Evolutionary conservation across 306 rosid species (phyloP), one percentile per base, ranked within the genome.

Genomic region (Pterocarpus macrocarpus): DNA sequence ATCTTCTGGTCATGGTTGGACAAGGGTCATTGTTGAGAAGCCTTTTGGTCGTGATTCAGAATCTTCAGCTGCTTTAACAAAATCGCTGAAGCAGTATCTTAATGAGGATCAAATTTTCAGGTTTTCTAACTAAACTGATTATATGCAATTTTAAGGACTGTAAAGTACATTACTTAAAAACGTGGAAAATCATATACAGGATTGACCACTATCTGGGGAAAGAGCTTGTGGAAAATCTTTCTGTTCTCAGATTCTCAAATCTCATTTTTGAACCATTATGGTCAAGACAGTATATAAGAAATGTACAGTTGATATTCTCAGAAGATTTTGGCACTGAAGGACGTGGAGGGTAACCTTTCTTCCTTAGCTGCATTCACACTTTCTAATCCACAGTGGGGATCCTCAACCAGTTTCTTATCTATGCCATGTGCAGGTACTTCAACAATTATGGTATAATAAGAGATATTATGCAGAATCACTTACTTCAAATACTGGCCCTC

Each of bases 241-340:
- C 98, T 4, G 97, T 94, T 79, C 98, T 94, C 50, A 94, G 98
- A 64, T 94, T 94, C 82, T 94, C 98, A 34, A 94, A 94, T 82
- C 98, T 94, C 75, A 92, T 94, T 34, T 94, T 94, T 76, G 97
- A 94, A 81, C 98, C 98, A 44, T 84, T 94, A 73, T 94, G 98
- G 98, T 87, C 98, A 43, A 94, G 98, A 87, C 98, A 94, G 85
- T 94, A 94, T 81, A 94, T 94, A 82, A 88, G 94, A 82, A 94
- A 92, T 70, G 98, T 94, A 44, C 98, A 94, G 82, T 80, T 94
- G 9, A 85, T 92, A 82, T 94, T 94, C 85, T 94, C 98, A 3
- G 98, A 94, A 85, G 98, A 94, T 83, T 94, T 94, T 85, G 98
- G 98, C 81, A 94, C 98, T 3, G 98, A 94, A 91, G 98, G 98